Evolutionary conservation across 495 filamentous ascomycete species (phyloP), one percentile per base, ranked within the genome.

Genomic region (Physcia stellaris): DNA sequence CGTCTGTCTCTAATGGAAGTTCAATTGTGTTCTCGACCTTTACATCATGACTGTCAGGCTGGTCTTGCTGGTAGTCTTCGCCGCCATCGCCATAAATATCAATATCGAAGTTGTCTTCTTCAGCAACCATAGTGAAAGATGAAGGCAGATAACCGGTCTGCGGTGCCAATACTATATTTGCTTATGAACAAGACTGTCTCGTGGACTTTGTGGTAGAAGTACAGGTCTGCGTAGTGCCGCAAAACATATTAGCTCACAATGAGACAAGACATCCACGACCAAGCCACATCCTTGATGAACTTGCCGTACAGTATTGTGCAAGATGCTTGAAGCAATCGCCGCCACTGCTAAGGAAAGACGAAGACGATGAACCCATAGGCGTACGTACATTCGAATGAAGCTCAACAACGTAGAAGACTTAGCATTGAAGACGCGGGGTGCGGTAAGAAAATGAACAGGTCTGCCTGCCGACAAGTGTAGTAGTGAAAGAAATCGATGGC

Each of bases 91-190:
- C 88, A 57, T 94, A 95, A 61, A 95, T 86, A 58, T 96, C 92
- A 70, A 95, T 93, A 57, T 96, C 90, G 69, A 95, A 96, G 53
- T 93, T 86, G 60, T 90, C 82, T 61, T 93, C 83, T 51, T 79
- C 75, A 43, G 62, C 59, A 48, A 81, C 83, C 83, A 88, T 88
- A 42, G 50, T 71, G 63, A 48, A 32, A 38, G 38, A 45, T 29
- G 31, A 40, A 27, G 46, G 37, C 24, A 42, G 29, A 21, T 37
- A 34, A 28, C 31, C 31, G 29, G 24, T 24, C 23, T 26, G 24
- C 16, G 37, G 33, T 28, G 19, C 26, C 19, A 35, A 37, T 27
- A 29, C 33, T 39, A 34, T 24, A 30, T 46, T 43, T 52, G 39
- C 49, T 34, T 49, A 52, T 38, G 39, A 37, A 45, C 42, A 49